These are phyloP conservation scores for Venturia pyrina DNA, from an alignment of 2,329 filamentous ascomycete species.

Conservation along the genomic window DNA sequence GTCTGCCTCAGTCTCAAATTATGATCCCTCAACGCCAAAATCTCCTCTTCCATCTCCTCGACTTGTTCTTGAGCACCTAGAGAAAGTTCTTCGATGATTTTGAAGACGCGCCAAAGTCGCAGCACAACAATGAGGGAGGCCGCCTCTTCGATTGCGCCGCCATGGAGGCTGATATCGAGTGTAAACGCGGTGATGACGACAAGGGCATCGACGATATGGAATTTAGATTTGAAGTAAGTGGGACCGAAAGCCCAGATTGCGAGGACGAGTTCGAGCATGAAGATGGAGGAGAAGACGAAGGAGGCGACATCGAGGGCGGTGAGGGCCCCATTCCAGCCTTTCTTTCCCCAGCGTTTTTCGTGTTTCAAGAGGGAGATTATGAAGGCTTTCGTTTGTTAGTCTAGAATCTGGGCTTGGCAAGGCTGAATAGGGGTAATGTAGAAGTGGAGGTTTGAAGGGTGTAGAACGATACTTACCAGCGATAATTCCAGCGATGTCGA, in stretches of 20 bases:
- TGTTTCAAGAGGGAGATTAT: conserved; percentile 41
- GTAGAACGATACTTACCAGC: conserved; percentile 20
- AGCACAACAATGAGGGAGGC: conserved; percentile 57
- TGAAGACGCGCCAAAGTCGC: conserved; percentile 58
- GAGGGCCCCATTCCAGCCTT: conserved; percentile 27
- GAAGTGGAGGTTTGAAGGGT: not conserved
- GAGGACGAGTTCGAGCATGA: conserved; percentile 51
- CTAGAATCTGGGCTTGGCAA: conserved; percentile 28
- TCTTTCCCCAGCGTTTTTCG: conserved; percentile 25
- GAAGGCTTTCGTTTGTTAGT: conserved; percentile 28
- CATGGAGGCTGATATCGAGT: conserved; percentile 48
- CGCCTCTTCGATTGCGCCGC: conserved; percentile 50
- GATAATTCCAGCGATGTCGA: conserved; percentile 44
- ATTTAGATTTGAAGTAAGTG: conserved; percentile 31
- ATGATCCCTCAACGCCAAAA: conserved; percentile 43
- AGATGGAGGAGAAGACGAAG: conserved; percentile 52
- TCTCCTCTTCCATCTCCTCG: conserved; percentile 44
- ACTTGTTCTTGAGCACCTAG: conserved; percentile 53
- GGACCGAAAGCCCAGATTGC: conserved; percentile 53
- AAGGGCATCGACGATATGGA: conserved; percentile 54
- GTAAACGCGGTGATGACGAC: conserved; percentile 54
- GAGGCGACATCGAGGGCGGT: conserved; percentile 41
- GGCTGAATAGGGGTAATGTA: conserved; percentile 28
- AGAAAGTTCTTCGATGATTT: conserved; percentile 59
- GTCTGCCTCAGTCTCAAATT: conserved; percentile 30